Base-by-base conservation (phyloP, 2,329 filamentous ascomycete species). In the Fusarium guadeloupense region DNA sequence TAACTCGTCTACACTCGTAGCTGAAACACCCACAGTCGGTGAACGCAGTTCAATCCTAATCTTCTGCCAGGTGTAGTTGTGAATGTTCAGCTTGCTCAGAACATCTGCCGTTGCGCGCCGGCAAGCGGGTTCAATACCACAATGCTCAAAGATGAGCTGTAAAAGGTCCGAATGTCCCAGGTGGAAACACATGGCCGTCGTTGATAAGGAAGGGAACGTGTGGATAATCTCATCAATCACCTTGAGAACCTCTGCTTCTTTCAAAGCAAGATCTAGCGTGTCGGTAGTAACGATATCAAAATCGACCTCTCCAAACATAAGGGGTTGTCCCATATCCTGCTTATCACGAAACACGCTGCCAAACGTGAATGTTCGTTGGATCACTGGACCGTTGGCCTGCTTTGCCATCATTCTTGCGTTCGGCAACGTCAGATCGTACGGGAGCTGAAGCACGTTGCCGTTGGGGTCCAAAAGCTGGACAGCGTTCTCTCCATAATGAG, bases 281-380 rank as follows among this genome's bases (percentile, higher is more conserved):
- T 93, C 89, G 38, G 86, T 85, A 1, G 93, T 94, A n/a, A 97
- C 85, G 56, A 99, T 93, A 75, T 99, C 95, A 73, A 98, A 99
- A 73, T 98, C 93, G 3, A 96, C 93, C 72, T 98, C 95, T 9
- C 91, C 90, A 72, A 92, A 90, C 69, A 89, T 90, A 52, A 85
- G 84, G 7, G 95, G 95, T 66, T 96, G 91, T 3, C 92, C 91
- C 8, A 92, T 93, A 50, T 88, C 88, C 42, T 87, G 82, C 39
- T 85, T 88, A 62, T 96, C 91, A 34, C 95, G 86, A 72, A 92
- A 98, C 1, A 98, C 93, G 28, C 84, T 89, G 7, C 93, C 93
- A 73, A 99, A 97, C 0, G 91, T 87, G 74, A 92, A 97, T 0
- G 91, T 91, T 64, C 92, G 90, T 64, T 91, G 86, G 6, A 92